Evolutionary conservation across 163 green algal species (phyloP).

Genomic region (Chlamydomonas reinhardtii): DNA sequence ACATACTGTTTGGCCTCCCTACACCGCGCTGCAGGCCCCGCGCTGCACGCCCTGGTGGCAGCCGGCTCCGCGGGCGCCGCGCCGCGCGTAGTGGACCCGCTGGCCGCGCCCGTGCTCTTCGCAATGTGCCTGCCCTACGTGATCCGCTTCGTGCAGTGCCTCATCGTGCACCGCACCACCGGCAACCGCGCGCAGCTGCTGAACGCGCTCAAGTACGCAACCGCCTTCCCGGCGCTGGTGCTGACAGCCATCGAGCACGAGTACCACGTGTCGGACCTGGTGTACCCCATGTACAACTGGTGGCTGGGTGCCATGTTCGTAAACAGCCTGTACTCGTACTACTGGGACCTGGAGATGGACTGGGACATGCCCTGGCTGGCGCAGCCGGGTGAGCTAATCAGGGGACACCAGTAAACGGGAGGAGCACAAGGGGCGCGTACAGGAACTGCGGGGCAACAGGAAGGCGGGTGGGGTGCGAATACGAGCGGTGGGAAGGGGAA

Average conservation of each 20-base stretch:
- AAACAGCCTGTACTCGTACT: constrained; percentile 95
- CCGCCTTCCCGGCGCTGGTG: constrained; percentile 91
- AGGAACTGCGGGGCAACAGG: no score
- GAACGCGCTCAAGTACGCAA: constrained; percentile 96
- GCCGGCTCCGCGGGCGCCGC: no score
- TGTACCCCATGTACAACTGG: constrained; percentile 55
- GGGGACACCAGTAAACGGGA: no score
- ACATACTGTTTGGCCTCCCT: background rate
- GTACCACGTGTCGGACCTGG: constrained; percentile 74
- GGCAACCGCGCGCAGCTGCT: constrained; percentile 73
- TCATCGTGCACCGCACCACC: constrained; percentile 83
- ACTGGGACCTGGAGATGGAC: constrained; percentile 96
- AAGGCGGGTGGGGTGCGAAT: no score
- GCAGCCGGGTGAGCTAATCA: constrained; percentile 57
- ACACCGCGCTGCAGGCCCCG: constrained; percentile 10
- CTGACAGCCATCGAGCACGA: constrained; percentile 90
- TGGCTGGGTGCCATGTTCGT: constrained; percentile 85
- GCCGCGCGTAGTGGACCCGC: constrained; percentile 9
- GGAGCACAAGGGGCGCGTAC: no score
- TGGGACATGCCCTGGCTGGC: constrained; percentile 92
- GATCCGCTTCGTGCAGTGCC: constrained; percentile 94
- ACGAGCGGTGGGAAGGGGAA: no score
- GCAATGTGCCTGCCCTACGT: constrained; percentile 86
- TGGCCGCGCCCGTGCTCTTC: constrained; percentile 62
- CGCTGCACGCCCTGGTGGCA: constrained; percentile 6